phyloP scores from a whole-genome alignment of 2,329 filamentous ascomycete species.

The Penicillium sp. region DNA sequence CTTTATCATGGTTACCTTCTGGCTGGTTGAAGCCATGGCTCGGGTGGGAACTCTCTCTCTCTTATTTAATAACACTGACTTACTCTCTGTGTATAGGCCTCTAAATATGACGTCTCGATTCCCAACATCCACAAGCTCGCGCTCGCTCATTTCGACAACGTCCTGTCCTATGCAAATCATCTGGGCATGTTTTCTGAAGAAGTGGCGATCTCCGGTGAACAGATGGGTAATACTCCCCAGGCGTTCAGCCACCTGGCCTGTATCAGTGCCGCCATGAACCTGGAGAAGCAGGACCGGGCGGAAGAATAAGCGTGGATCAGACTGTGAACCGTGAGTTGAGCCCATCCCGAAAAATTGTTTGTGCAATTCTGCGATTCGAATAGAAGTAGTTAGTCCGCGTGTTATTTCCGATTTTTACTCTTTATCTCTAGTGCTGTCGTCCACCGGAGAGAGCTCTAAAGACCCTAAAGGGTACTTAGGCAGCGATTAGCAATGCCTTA shows the following conservation, averaged over 20 bases:
- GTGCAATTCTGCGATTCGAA: not conserved
- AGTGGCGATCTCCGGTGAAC: constrained; percentile 68
- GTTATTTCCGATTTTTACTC: not conserved
- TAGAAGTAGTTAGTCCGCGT: not conserved
- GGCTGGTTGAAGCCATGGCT: constrained; percentile 73
- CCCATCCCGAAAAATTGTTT: constrained; percentile 1
- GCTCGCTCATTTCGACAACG: constrained; percentile 69
- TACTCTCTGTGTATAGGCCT: constrained; percentile 17
- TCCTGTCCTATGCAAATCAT: constrained; percentile 71
- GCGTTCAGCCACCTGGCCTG: constrained; percentile 72
- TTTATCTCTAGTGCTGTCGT: not conserved
- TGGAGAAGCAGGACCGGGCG: constrained; percentile 51
- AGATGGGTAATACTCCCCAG: constrained; percentile 73
- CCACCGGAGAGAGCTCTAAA: too few species aligned
- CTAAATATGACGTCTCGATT: constrained; percentile 29
- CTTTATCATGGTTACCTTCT: constrained; percentile 78
- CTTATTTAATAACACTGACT: not conserved
- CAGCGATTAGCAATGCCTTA: too few species aligned
- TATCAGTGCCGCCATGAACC: constrained; percentile 71
- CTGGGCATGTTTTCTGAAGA: constrained; percentile 74
- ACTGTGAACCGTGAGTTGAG: not conserved
- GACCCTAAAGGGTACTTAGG: too few species aligned
- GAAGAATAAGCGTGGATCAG: constrained; percentile 1
- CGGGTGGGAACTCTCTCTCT: constrained; percentile 49
- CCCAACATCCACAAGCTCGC: constrained; percentile 43